Base-by-base conservation (phyloP, 768 basidiomycete species). In the Vararia minispora region DNA sequence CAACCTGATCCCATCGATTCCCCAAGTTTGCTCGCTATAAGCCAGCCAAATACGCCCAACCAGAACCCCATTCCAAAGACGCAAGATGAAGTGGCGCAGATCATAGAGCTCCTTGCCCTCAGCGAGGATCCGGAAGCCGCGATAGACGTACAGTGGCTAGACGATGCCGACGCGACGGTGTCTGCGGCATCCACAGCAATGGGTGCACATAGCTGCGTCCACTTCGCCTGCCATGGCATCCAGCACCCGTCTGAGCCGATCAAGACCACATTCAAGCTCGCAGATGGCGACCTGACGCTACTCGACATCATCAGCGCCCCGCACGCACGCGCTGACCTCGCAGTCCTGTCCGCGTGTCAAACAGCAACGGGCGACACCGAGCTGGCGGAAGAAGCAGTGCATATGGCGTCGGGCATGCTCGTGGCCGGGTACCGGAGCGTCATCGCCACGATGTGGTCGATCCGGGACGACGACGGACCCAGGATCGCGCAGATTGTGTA, bases 191-290 rank as follows among this genome's bases (percentile, higher is more conserved):
- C n/a, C n/a, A n/a, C n/a, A n/a, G n/a, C n/a, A n/a, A n/a, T n/a
- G n/a, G n/a, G n/a, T n/a, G n/a, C n/a, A n/a, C n/a, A n/a, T n/a
- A n/a, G n/a, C n/a, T 45, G 40, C 35, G 33, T 48, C 3, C 46
- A 45, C 36, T 28, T 48, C 31, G 45, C 44, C 32, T 48, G 44
- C 21, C 46, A 48, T 17, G 46, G 46, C 6, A 31, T 18, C n/a
- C 46, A 45, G 9, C 34, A 45, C 24, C 20, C 25, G 5, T 10
- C 41, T 6, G 23, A 43, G n/a, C 45, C 45, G 11, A 41, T 35
- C n/a, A 33, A 42, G 30, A 46, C 42, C 26, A 42, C 25, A 3
- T 30, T 46, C 24, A 24, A 37, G 8, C 35, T 43, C 18, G 23
- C 43, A 8, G 37, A 46, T 21, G 37, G 42, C n/a, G 28, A 14